Conservation (phyloP, 129 eudicot species). For the Artemisia tridentata region DNA sequence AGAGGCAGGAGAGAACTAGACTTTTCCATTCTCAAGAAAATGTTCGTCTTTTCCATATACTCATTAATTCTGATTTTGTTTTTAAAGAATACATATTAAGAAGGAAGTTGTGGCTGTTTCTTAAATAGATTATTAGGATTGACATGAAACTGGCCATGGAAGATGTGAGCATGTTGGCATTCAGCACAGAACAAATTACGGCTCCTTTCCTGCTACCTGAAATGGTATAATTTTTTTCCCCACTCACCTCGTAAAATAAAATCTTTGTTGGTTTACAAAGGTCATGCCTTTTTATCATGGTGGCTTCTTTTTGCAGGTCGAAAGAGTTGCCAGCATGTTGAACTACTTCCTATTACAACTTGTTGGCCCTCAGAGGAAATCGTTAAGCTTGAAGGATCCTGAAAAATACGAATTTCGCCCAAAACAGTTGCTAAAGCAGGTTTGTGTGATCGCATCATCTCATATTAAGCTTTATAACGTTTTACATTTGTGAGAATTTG, state of each 20-base stretch:
- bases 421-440: conserved; percentile 86
- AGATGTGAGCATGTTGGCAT: conserved; percentile 92
- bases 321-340: conserved; percentile 95
- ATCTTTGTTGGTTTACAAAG: not conserved
- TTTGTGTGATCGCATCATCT: conserved; percentile 21
- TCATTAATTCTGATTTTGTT: not conserved
- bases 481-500: not conserved
- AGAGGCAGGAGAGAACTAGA: conserved; percentile 99
- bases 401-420: conserved; percentile 97
- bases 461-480: not conserved
- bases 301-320: conserved; percentile 60
- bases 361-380: conserved; percentile 96
- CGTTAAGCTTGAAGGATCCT: conserved; percentile 90
- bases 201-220: conserved; percentile 90
- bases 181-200: conserved; percentile 90
- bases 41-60: conserved; percentile 41
- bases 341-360: conserved; percentile 89
- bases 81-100: not conserved
- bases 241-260: not conserved
- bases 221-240: conserved; percentile 50
- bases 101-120: conserved; percentile 1
- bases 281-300: not conserved
- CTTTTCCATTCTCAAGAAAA: conserved; percentile 87
- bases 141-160: conserved; percentile 98
- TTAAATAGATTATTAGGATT: conserved; percentile 71